phyloP scores from a whole-genome alignment of 108 stramenopile species.

The Cyclostephanos tholiformis region DNA sequence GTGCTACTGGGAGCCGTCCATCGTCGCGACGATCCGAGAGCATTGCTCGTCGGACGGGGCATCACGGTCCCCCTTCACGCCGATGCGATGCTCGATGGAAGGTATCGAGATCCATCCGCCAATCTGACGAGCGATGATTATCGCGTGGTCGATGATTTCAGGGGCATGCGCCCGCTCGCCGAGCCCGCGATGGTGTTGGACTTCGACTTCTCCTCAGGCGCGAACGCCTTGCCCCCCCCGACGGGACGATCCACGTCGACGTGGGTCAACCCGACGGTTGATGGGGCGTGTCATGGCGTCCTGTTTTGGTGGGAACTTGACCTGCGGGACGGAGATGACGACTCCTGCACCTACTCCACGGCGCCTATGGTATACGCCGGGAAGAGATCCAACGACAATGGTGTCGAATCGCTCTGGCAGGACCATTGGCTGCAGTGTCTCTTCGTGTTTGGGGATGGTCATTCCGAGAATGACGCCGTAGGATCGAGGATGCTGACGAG shows the following conservation, averaged over 20 bases:
- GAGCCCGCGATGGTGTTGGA: conserved; percentile 57
- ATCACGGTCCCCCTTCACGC: conserved; percentile 45
- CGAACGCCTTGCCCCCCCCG: conserved; percentile 50
- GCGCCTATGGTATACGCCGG: conserved; percentile 22
- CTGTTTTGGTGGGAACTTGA: conserved; percentile 89
- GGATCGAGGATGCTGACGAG: conserved; percentile 27
- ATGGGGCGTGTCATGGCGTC: conserved; percentile 66
- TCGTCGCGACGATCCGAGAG: background rate
- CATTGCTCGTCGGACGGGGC: conserved; percentile 1
- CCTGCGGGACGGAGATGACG: conserved; percentile 43
- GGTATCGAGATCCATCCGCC: conserved; percentile 14
- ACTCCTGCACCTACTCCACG: conserved; percentile 40
- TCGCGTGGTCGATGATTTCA: background rate
- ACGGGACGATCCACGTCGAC: conserved; percentile 42
- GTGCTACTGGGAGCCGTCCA: conserved; percentile 24
- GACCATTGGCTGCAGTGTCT: conserved; percentile 89
- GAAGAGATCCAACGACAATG: background rate
- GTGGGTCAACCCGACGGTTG: conserved; percentile 23
- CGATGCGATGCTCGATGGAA: conserved; percentile 28
- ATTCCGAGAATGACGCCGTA: conserved; percentile 8
- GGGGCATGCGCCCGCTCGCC: conserved; percentile 45
- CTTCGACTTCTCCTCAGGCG: conserved; percentile 62
- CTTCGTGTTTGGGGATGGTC: conserved; percentile 53
- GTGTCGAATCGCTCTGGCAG: conserved; percentile 59
- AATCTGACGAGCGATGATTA: background rate